A percentile compares a stretch with the other conserved stretches of the same genome.
Evolutionary conservation across 2,329 filamentous ascomycete genomes (phyloP).

Genomic region (Fusarium nodosum): DNA sequence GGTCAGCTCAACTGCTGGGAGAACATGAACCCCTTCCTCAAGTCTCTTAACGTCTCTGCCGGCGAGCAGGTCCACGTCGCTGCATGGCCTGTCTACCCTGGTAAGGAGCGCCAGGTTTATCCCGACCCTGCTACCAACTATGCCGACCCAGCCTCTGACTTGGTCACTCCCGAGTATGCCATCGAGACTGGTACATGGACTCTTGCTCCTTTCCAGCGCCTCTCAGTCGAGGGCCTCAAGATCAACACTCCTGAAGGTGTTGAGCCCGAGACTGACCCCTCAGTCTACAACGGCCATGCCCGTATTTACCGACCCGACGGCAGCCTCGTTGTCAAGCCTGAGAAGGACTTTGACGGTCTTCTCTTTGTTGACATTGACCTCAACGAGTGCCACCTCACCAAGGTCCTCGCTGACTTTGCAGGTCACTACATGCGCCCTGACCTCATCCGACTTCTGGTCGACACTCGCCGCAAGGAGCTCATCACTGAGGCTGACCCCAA

Average conservation of each 20-base stretch:
- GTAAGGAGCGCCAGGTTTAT: conserved; percentile 39
- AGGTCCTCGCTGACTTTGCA: conserved; percentile 54
- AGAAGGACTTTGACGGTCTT: conserved; percentile 60
- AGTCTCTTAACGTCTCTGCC: conserved; percentile 47
- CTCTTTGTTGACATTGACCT: conserved; percentile 66
- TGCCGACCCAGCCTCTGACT: conserved; percentile 44
- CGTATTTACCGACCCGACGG: conserved; percentile 49
- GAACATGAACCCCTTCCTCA: conserved; percentile 57
- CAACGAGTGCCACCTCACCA: conserved; percentile 49
- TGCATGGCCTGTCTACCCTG: conserved; percentile 50
- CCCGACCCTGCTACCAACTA: conserved; percentile 49
- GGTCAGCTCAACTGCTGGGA: conserved; percentile 70
- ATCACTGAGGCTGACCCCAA: conserved; percentile 37
- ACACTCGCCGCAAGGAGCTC: conserved; percentile 46
- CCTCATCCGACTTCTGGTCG: conserved; percentile 55
- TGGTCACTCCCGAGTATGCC: conserved; percentile 48
- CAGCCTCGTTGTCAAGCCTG: conserved; percentile 44
- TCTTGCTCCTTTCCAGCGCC: conserved; percentile 46
- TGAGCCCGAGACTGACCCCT: conserved; percentile 46
- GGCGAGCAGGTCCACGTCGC: conserved; percentile 52
- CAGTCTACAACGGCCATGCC: conserved; percentile 45
- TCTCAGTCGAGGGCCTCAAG: conserved; percentile 45
- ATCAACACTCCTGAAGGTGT: conserved; percentile 48
- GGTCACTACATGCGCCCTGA: conserved; percentile 58
- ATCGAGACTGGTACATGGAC: conserved; percentile 49